phyloP scores from a whole-genome alignment of 768 basidiomycete species.

The Boletus patriciae region DNA sequence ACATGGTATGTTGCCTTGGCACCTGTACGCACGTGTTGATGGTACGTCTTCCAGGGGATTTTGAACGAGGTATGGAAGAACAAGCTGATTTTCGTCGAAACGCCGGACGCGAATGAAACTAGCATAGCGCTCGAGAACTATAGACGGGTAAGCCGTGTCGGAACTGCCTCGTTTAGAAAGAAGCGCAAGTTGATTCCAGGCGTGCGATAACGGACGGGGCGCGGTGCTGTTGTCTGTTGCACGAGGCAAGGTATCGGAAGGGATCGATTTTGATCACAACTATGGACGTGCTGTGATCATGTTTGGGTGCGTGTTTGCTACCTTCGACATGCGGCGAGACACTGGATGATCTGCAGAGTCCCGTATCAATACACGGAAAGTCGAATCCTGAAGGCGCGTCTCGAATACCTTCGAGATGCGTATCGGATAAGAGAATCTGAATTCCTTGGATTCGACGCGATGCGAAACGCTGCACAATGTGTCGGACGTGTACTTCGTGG shows the following conservation, averaged over 20 bases:
- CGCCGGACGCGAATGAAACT: slow-evolving; percentile 98
- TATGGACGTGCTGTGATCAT: slow-evolving; percentile 99
- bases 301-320: slow-evolving; percentile 73
- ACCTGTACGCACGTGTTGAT: not conserved
- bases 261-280: slow-evolving; percentile 99
- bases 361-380: slow-evolving; percentile 99
- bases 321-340: not conserved
- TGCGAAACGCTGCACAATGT: slow-evolving; percentile 99
- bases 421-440: slow-evolving; percentile 98
- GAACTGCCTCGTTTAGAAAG: not conserved
- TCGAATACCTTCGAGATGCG: slow-evolving; percentile 97
- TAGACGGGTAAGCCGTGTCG: slow-evolving; percentile 63
- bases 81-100: slow-evolving; percentile 99
- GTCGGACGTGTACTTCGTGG: slow-evolving; percentile 96
- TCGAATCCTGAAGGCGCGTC: slow-evolving; percentile 92
- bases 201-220: slow-evolving; percentile 97
- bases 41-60: slow-evolving; percentile 67
- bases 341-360: slow-evolving; percentile 49
- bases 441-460: slow-evolving; percentile 98
- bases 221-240: slow-evolving; percentile 96
- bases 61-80: slow-evolving; percentile 99
- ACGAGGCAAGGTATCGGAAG: slow-evolving; percentile 98
- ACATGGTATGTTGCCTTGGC: slow-evolving; percentile 72
- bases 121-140: slow-evolving; percentile 98
- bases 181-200: slow-evolving; percentile 45